Evolutionary conservation across 169 alveolate genomes (phyloP).

Genomic region (Plasmodium billcollinsi): DNA sequence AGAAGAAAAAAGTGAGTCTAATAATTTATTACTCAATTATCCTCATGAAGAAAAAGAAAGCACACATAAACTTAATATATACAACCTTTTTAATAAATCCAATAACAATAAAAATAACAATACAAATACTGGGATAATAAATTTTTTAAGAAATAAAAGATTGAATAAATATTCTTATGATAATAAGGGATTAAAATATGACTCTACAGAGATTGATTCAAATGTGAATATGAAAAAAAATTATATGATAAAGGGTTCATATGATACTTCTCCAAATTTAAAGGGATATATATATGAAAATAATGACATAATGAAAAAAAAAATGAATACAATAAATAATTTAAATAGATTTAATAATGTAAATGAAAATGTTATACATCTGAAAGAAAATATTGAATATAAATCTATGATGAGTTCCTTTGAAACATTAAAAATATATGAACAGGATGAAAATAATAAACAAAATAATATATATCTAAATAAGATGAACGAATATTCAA

Average conservation of each 20-base stretch:
- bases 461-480: slow-evolving; percentile 9
- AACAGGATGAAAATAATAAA: slow-evolving; percentile 9
- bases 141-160: slow-evolving; percentile 54
- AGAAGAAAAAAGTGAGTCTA: slow-evolving; percentile 10
- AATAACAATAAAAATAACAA: slow-evolving; percentile 32
- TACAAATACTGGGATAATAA: slow-evolving; percentile 47
- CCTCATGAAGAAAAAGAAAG: slow-evolving; percentile 5
- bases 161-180: slow-evolving; percentile 39
- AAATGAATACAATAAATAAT: not conserved
- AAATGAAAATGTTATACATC: slow-evolving; percentile 6
- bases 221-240: slow-evolving; percentile 8
- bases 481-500: slow-evolving; percentile 14
- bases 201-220: slow-evolving; percentile 11
- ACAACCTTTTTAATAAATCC: slow-evolving; percentile 35
- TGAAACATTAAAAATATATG: slow-evolving; percentile 32
- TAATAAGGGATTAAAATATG: slow-evolving; percentile 60
- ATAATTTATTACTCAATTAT: not conserved
- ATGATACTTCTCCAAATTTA: slow-evolving; percentile 7
- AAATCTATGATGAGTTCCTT: slow-evolving; percentile 10
- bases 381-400: slow-evolving; percentile 17
- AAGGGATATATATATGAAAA: slow-evolving; percentile 17
- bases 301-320: slow-evolving; percentile 14
- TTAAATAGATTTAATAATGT: slow-evolving; percentile 10
- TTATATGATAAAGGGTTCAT: not conserved
- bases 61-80: slow-evolving; percentile 30